Percentiles rank a stretch among this genome's conserved stretches.
Conservation (phyloP, 179 eudicot genomes). For the Dionaea muscipula region DNA sequence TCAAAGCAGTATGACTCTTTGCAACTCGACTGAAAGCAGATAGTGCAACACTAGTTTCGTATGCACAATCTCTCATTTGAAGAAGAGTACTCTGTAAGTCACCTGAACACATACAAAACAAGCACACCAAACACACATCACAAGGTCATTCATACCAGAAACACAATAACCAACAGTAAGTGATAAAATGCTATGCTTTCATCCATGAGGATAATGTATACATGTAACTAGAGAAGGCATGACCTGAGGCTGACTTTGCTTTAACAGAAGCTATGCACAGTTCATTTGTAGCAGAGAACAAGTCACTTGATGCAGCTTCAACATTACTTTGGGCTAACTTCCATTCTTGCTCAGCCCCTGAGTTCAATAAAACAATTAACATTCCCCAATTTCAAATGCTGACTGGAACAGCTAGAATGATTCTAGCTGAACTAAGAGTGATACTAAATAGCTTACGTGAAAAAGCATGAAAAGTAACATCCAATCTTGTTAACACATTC, state of each 20-base stretch:
- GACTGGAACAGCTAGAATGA: no score
- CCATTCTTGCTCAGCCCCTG: constrained; percentile 91
- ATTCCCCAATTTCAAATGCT: constrained; percentile 1
- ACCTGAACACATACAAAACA: constrained; percentile 36
- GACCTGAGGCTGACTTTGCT: constrained; percentile 88
- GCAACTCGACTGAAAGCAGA: constrained; percentile 53
- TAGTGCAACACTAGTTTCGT: constrained; percentile 61
- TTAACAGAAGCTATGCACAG: constrained; percentile 61
- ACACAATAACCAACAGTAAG: neutral
- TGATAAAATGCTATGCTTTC: neutral
- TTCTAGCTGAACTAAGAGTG: no score
- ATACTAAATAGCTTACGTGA: constrained; percentile 51
- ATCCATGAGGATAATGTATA: neutral
- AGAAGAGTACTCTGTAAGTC: constrained; percentile 79
- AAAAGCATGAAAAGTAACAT: constrained; percentile 63
- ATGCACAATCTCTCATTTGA: constrained; percentile 86
- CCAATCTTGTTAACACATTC: constrained; percentile 66
- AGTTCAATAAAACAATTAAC: constrained; percentile 14
- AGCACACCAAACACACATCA: constrained; percentile 12
- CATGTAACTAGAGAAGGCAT: constrained; percentile 2
- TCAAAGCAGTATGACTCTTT: constrained; percentile 77
- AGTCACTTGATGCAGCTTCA: constrained; percentile 75
- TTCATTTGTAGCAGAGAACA: constrained; percentile 75
- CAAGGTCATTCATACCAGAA: neutral
- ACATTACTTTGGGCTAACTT: constrained; percentile 63